A percentile compares a stretch with the other conserved stretches of the same genome.
Evolutionary conservation across 2,329 filamentous ascomycete species (phyloP).

Genomic region (Fusarium sp.): DNA sequence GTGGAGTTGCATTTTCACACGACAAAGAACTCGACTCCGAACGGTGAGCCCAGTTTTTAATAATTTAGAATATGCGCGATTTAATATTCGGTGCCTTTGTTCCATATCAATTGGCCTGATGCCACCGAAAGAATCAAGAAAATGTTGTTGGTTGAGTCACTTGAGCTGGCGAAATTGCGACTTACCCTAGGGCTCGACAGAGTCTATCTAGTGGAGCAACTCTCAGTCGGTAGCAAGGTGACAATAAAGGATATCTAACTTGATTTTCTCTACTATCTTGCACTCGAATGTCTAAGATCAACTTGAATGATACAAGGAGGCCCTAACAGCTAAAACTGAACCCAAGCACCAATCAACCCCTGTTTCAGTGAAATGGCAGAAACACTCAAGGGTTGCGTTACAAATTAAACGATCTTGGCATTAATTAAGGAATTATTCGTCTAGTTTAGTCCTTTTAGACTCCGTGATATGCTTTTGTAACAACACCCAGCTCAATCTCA

Average conservation of each 20-base stretch:
- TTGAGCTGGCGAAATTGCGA: background rate
- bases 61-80: too few relatives aligned
- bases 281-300: background rate
- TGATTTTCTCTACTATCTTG: background rate
- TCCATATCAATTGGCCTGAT: too few relatives aligned
- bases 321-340: background rate
- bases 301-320: background rate
- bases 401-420: background rate
- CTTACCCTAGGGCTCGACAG: background rate
- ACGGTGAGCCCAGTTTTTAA: too few relatives aligned
- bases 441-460: slow-evolving; percentile 16
- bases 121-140: background rate
- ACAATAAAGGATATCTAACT: background rate
- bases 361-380: background rate
- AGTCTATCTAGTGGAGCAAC: background rate
- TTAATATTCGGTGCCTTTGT: too few relatives aligned
- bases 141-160: background rate
- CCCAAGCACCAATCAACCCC: background rate
- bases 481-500: slow-evolving; percentile 41
- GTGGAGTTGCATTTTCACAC: too few relatives aligned
- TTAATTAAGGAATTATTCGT: background rate
- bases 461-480: slow-evolving; percentile 43
- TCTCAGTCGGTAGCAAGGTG: background rate
- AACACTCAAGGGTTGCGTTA: background rate
- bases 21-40: too few relatives aligned